Evolutionary conservation across 1,284 basidiomycete species (phyloP).

Genomic region (Neonothopanus nambi): DNA sequence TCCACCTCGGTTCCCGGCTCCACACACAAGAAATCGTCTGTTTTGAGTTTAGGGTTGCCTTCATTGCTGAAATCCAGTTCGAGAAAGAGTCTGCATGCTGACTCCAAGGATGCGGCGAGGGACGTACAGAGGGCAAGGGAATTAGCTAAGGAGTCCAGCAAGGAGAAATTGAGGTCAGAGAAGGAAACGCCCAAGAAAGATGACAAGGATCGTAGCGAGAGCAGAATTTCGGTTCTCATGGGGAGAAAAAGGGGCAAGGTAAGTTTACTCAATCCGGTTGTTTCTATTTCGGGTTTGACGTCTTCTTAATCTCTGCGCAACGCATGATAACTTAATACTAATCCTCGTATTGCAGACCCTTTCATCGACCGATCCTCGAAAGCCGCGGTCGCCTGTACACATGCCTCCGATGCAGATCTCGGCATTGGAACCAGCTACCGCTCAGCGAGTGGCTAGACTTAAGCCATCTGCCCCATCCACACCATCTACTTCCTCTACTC

Average conservation of each 20-base stretch:
- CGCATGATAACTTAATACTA: conserved; percentile 18
- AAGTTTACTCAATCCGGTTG: conserved; percentile 23
- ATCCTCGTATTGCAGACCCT: conserved; percentile 60
- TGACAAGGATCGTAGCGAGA: conserved; percentile 81
- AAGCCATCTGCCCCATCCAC: conserved; percentile 54
- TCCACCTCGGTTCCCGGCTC: conserved; percentile 58
- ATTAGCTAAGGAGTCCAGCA: conserved; percentile 44
- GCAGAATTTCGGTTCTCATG: conserved; percentile 84
- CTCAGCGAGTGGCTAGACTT: conserved; percentile 76
- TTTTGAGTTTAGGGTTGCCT: conserved; percentile 74
- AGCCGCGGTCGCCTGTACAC: conserved; percentile 60
- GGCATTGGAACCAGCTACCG: conserved; percentile 75
- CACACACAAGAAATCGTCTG: conserved; percentile 73
- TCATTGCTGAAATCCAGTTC: conserved; percentile 85
- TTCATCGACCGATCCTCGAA: conserved; percentile 80
- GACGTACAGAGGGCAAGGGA: conserved; percentile 43
- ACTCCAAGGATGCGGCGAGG: conserved; percentile 63
- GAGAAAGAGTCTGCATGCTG: conserved; percentile 73
- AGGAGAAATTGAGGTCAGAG: conserved; percentile 36
- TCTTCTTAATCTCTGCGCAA: neutral
- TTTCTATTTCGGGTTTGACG: conserved; percentile 16
- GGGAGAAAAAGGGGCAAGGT: conserved; percentile 93
- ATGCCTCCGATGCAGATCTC: conserved; percentile 89
- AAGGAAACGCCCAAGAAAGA: conserved; percentile 74
- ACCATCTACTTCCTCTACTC: conserved; percentile 40